Conservation (phyloP, 495 filamentous ascomycete species). For the Xylaria bambusicola region DNA sequence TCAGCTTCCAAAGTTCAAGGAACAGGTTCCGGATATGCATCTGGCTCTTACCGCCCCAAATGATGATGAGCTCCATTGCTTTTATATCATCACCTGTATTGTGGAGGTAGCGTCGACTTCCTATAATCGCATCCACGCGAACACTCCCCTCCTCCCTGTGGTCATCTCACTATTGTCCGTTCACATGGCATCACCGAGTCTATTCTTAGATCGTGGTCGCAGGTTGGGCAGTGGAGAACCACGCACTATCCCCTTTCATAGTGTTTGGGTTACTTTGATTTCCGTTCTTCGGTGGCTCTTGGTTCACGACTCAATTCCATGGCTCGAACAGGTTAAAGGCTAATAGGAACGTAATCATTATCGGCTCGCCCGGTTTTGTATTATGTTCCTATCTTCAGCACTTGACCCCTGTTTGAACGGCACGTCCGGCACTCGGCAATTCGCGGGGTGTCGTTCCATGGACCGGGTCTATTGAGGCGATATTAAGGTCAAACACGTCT, state of each 20-base stretch:
- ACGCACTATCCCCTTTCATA: slow-evolving; percentile 34
- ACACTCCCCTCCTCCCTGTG: slow-evolving; percentile 26
- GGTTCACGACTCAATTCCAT: slow-evolving; percentile 36
- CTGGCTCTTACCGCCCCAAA: slow-evolving; percentile 74
- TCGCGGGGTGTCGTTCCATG: slow-evolving; percentile 27
- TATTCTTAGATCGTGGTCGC: slow-evolving; percentile 25
- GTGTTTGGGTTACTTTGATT: slow-evolving; percentile 39
- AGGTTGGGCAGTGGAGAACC: slow-evolving; percentile 27
- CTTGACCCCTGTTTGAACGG: slow-evolving; percentile 33
- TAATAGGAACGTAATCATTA: slow-evolving; percentile 27
- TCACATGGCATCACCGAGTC: slow-evolving; percentile 26
- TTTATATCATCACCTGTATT: slow-evolving; percentile 23
- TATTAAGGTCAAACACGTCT: slow-evolving; percentile 1
- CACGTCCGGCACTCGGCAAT: slow-evolving; percentile 32
- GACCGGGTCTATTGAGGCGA: slow-evolving; percentile 29
- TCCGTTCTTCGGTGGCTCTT: slow-evolving; percentile 40
- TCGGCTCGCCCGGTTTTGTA: slow-evolving; percentile 16
- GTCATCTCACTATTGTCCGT: slow-evolving; percentile 24
- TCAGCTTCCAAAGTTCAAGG: slow-evolving; percentile 87
- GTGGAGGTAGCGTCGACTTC: slow-evolving; percentile 27
- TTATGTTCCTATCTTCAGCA: slow-evolving; percentile 21
- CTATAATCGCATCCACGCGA: slow-evolving; percentile 24
- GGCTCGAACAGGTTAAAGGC: slow-evolving; percentile 30
- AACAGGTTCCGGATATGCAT: slow-evolving; percentile 60
- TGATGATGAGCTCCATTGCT: slow-evolving; percentile 42